Conservation (phyloP, 108 stramenopile genomes). For the Halocafeteria seosinensis region DNA sequence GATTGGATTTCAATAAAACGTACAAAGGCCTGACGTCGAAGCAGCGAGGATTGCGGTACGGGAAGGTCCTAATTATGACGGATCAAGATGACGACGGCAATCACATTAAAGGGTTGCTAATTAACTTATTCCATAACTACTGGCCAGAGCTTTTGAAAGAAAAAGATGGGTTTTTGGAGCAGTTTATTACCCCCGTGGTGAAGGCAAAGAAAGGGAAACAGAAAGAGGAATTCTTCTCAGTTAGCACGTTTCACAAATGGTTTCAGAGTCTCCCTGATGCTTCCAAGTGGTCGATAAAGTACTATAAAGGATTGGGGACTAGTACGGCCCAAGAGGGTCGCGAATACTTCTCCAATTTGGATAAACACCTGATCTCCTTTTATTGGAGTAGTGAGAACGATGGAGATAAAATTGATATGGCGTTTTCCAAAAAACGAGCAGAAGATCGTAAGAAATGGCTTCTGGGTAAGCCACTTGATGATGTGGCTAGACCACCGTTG, state of each 20-base stretch:
- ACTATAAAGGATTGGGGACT: constrained; percentile 86
- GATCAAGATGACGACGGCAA: constrained; percentile 74
- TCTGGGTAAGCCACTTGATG: constrained; percentile 38
- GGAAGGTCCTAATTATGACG: constrained; percentile 73
- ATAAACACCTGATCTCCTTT: constrained; percentile 49
- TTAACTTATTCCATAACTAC: constrained; percentile 71
- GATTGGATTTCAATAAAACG: constrained; percentile 57
- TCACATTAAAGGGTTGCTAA: constrained; percentile 79
- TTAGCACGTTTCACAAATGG: constrained; percentile 63
- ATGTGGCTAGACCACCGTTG: constrained; percentile 26
- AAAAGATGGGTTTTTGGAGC: constrained; percentile 56
- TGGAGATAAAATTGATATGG: constrained; percentile 49
- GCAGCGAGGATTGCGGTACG: constrained; percentile 52
- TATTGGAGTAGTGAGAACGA: constrained; percentile 53
- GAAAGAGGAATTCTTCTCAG: constrained; percentile 47
- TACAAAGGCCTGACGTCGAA: constrained; percentile 39
- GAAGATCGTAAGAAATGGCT: constrained; percentile 71
- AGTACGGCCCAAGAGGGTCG: constrained; percentile 65
- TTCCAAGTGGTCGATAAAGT: constrained; percentile 59
- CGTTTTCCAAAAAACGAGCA: constrained; percentile 54
- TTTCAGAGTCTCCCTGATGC: constrained; percentile 19
- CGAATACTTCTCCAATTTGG: constrained; percentile 58
- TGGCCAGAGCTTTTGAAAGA: constrained; percentile 64
- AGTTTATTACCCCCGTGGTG: constrained; percentile 67
- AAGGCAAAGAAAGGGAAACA: constrained; percentile 40